Evolutionary conservation across 2,329 filamentous ascomycete species (phyloP).

Genomic region (Aciculosporium take): DNA sequence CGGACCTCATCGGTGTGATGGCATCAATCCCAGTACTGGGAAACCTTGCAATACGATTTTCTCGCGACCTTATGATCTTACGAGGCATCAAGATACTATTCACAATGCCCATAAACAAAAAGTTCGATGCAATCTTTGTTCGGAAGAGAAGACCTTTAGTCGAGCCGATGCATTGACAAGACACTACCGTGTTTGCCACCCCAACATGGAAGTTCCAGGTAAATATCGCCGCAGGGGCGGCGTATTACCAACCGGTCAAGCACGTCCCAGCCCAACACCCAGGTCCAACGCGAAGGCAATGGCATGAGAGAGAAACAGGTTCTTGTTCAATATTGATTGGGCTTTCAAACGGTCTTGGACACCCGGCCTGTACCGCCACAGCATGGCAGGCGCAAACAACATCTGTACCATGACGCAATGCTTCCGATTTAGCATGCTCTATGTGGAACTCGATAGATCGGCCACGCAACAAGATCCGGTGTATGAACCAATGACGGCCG

Average conservation of each 20-base stretch:
- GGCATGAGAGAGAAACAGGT: background rate
- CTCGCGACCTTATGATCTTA: constrained; percentile 90
- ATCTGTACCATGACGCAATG: constrained; percentile 5
- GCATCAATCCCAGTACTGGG: constrained; percentile 86
- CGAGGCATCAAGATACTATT: constrained; percentile 91
- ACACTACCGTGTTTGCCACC: constrained; percentile 89
- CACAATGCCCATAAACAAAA: constrained; percentile 92
- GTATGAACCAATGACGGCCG: background rate
- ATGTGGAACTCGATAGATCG: constrained; percentile 4
- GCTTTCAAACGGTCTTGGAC: background rate
- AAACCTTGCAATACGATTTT: constrained; percentile 93
- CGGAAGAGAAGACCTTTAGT: constrained; percentile 94
- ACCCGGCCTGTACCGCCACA: background rate
- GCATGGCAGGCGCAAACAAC: background rate
- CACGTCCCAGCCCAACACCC: too few relatives aligned
- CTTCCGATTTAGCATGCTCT: background rate
- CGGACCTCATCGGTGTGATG: constrained; percentile 82
- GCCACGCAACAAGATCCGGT: background rate
- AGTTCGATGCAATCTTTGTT: constrained; percentile 82
- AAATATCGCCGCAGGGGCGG: constrained; percentile 28
- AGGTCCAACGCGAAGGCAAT: too few relatives aligned
- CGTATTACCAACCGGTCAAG: background rate
- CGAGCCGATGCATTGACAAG: constrained; percentile 86
- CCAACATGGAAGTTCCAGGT: constrained; percentile 71
- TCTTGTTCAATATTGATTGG: background rate